These are phyloP conservation scores for Taiozyma onychis DNA, from an alignment of 1,139 yeast genomes.

Conservation along the genomic window DNA sequence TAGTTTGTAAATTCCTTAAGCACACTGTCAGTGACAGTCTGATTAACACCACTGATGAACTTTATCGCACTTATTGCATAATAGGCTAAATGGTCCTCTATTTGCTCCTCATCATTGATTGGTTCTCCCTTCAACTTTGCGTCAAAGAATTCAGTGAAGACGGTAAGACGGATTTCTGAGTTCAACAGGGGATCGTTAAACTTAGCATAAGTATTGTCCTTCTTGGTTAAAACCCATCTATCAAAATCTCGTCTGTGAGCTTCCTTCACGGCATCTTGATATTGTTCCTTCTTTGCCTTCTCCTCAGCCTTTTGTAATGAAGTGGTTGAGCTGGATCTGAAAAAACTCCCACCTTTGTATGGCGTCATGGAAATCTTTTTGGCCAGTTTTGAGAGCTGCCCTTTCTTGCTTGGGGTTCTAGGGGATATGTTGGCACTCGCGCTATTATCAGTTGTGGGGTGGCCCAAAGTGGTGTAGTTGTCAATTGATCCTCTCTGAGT, in stretches of 20 bases:
- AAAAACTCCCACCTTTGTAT: neutral
- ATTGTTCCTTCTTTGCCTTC: neutral
- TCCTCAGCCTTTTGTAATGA: conserved; percentile 1
- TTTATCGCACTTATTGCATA: conserved; percentile 21
- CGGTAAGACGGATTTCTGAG: conserved; percentile 11
- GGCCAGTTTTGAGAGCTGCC: conserved; percentile 1
- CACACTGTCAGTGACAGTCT: conserved; percentile 6
- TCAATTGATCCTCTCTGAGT: neutral
- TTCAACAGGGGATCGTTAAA: conserved; percentile 13
- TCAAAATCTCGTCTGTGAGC: conserved; percentile 13
- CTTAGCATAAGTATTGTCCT: conserved; percentile 6
- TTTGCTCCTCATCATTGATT: neutral
- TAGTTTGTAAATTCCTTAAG: conserved; percentile 17
- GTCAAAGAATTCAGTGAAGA: conserved; percentile 18
- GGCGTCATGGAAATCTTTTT: conserved; percentile 8
- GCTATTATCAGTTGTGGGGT: neutral
- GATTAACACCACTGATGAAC: conserved; percentile 14
- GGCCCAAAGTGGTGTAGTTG: neutral
- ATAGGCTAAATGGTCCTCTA: conserved; percentile 10
- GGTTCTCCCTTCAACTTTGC: conserved; percentile 6
- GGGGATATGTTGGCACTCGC: neutral
- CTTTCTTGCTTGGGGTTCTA: neutral
- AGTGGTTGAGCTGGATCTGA: neutral
- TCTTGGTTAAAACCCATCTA: conserved; percentile 13
- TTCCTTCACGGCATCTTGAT: conserved; percentile 9